Evolutionary conservation across 1,139 yeast genomes (phyloP).

Genomic region (Geotrichum siamense): DNA sequence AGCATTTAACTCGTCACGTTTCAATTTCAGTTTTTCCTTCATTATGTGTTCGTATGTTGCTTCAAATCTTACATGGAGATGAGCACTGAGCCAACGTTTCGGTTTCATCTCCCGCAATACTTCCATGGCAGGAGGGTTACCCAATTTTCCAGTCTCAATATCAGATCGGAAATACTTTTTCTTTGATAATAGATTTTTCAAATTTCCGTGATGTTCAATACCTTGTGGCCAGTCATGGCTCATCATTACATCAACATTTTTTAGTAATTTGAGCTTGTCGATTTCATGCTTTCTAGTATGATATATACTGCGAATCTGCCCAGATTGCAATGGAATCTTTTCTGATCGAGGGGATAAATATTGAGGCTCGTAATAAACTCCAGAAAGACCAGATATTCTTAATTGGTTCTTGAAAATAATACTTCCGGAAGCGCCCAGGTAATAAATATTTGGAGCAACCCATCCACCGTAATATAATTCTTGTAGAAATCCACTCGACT

Average conservation of each 20-base stretch:
- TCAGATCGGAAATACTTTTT: slow-evolving; percentile 70
- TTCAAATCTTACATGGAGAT: slow-evolving; percentile 67
- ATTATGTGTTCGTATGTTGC: slow-evolving; percentile 45
- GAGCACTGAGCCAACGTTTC: slow-evolving; percentile 78
- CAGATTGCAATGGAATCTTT: slow-evolving; percentile 42
- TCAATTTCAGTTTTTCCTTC: slow-evolving; percentile 25
- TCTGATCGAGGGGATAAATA: slow-evolving; percentile 40
- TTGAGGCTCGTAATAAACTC: slow-evolving; percentile 58
- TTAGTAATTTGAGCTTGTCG: slow-evolving; percentile 44
- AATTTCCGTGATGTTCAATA: slow-evolving; percentile 59
- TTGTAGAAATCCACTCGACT: slow-evolving; percentile 68
- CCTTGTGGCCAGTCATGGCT: slow-evolving; percentile 97
- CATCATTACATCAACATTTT: slow-evolving; percentile 45
- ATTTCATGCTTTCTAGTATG: slow-evolving; percentile 66
- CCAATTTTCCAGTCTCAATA: slow-evolving; percentile 52
- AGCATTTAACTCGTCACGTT: slow-evolving; percentile 13
- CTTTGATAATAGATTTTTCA: slow-evolving; percentile 39
- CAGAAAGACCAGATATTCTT: slow-evolving; percentile 75
- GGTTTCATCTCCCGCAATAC: slow-evolving; percentile 56
- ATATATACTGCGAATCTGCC: slow-evolving; percentile 52
- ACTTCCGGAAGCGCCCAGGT: slow-evolving; percentile 70
- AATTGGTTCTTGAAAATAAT: slow-evolving; percentile 53
- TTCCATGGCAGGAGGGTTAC: slow-evolving; percentile 64
- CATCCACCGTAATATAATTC: slow-evolving; percentile 86
- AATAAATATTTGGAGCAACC: slow-evolving; percentile 89